Percentiles rank a stretch among this genome's conserved stretches.
Evolutionary conservation across 208 protist species (phyloP).

Genomic region (Leishmania guyanensis): DNA sequence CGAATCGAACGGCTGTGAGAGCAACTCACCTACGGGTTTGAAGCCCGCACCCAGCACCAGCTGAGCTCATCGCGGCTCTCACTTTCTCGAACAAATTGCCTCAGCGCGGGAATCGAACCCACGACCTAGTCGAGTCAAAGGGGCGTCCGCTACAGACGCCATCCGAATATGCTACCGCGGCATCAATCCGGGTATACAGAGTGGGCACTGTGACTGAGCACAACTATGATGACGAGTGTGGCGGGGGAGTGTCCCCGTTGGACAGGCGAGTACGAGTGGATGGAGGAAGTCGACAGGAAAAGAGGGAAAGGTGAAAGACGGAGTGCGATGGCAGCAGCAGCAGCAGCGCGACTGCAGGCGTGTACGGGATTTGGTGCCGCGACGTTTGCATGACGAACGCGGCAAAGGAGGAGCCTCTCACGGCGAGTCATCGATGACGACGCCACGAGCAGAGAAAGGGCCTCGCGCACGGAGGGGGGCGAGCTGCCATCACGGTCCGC

Average conservation of each 20-base stretch:
- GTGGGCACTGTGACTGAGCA: background rate
- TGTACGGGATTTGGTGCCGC: background rate
- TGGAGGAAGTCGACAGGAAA: background rate
- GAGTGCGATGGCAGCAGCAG: background rate
- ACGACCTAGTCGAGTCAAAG: background rate
- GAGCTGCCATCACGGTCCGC: background rate
- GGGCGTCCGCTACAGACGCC: background rate
- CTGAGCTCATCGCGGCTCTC: slow-evolving; percentile 87
- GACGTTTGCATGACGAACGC: background rate
- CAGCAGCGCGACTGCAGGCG: background rate
- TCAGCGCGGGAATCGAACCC: slow-evolving; percentile 34
- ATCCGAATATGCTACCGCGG: background rate
- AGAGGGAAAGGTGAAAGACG: background rate
- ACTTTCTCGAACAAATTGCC: slow-evolving; percentile 8
- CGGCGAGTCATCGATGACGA: no score
- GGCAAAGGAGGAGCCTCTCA: no score
- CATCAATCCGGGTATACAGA: background rate
- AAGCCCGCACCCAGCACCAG: slow-evolving; percentile 93
- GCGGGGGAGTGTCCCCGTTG: background rate
- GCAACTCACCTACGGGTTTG: slow-evolving; percentile 93
- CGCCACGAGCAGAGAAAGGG: background rate
- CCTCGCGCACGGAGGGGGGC: background rate
- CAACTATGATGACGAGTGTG: background rate
- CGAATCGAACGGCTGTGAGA: slow-evolving; percentile 94
- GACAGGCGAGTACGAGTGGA: background rate